phyloP scores from a whole-genome alignment of 169 alveolate genomes.

The Plasmodium blacklocki region DNA sequence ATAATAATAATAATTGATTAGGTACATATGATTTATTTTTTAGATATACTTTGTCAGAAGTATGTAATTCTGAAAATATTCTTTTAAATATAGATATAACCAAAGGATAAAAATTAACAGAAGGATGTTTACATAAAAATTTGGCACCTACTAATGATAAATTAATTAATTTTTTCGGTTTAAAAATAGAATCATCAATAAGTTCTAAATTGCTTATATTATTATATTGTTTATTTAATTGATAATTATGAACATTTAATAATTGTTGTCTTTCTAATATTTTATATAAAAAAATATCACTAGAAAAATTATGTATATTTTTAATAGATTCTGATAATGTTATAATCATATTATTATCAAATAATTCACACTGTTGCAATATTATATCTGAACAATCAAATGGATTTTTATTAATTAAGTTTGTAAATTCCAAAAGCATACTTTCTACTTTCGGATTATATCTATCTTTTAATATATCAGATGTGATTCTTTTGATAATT shows the following conservation, averaged over 20 bases:
- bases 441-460: conserved; percentile 34
- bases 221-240: conserved; percentile 40
- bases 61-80: conserved; percentile 58
- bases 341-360: conserved; percentile 64
- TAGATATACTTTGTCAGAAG: conserved; percentile 16
- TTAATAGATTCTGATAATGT: conserved; percentile 65
- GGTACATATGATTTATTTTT: not conserved
- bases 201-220: conserved; percentile 34
- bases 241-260: conserved; percentile 44
- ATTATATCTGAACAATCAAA: conserved; percentile 32
- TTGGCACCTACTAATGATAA: conserved; percentile 52
- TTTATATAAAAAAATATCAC: conserved; percentile 59
- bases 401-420: conserved; percentile 44
- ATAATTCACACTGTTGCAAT: conserved; percentile 52
- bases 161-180: conserved; percentile 49
- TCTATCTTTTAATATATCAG: conserved; percentile 61
- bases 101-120: conserved; percentile 40
- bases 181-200: conserved; percentile 32
- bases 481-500: conserved; percentile 49
- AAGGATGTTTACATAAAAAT: conserved; percentile 60
- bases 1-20: not conserved
- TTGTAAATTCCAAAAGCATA: conserved; percentile 13
- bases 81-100: conserved; percentile 43
- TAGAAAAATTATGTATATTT: conserved; percentile 33
- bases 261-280: conserved; percentile 61